phyloP scores from a whole-genome alignment of 2,329 filamentous ascomycete species.

The Endoconidiophora laricicola region DNA sequence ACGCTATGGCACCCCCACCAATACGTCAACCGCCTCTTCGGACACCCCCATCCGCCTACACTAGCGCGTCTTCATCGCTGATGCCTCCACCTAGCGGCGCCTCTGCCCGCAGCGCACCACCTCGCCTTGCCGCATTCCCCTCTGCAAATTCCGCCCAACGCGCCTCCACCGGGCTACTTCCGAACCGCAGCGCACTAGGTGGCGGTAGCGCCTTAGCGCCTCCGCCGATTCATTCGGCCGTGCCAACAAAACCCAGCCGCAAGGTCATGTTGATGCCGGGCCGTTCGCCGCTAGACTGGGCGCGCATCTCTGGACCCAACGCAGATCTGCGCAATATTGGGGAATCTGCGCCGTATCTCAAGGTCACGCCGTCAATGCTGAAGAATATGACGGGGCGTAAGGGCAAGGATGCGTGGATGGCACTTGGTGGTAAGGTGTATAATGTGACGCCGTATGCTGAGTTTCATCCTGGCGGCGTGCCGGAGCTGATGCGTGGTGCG shows the following conservation, averaged over 20 bases:
- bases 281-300: conserved; percentile 93
- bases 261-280: conserved; percentile 77
- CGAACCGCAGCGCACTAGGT: conserved; percentile 22
- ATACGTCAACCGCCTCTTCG: not conserved
- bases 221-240: conserved; percentile 35
- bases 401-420: conserved; percentile 80
- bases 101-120: conserved; percentile 18
- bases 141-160: conserved; percentile 35
- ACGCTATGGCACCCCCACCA: not conserved
- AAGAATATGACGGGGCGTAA: conserved; percentile 65
- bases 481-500: conserved; percentile 50
- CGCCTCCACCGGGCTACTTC: conserved; percentile 23
- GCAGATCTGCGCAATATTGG: conserved; percentile 51
- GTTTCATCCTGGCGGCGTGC: conserved; percentile 78
- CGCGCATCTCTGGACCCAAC: conserved; percentile 49
- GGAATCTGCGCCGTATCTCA: conserved; percentile 37
- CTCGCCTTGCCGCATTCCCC: conserved; percentile 30
- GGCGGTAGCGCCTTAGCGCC: conserved; percentile 27
- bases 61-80: conserved; percentile 14
- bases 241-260: conserved; percentile 39
- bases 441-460: conserved; percentile 80
- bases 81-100: conserved; percentile 18
- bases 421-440: conserved; percentile 78
- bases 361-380: conserved; percentile 70
- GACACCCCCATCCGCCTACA: conserved; percentile 7